phyloP scores from a whole-genome alignment of 2,329 filamentous ascomycete genomes.

The Fusarium tupiense region DNA sequence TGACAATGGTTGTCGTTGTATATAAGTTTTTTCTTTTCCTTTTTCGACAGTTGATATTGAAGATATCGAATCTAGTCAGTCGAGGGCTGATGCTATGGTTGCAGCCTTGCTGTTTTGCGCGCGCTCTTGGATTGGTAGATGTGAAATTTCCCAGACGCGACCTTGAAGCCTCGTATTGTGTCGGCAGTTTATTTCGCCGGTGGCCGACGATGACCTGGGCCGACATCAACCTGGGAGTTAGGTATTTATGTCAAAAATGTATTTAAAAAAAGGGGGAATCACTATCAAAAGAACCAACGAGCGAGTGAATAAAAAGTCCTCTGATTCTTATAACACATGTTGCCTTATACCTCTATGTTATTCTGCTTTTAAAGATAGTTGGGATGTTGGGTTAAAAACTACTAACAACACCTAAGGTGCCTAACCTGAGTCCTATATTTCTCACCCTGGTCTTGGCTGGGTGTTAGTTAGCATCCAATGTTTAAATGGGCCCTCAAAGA shows the following conservation, averaged over 20 bases:
- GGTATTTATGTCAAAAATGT: background rate
- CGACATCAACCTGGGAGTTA: background rate
- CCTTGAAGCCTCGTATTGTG: slow-evolving; percentile 11
- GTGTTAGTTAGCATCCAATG: background rate
- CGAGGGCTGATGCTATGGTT: background rate
- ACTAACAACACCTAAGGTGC: no score
- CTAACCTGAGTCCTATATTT: background rate
- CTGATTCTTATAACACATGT: background rate
- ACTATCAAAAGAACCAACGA: background rate
- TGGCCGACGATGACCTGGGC: background rate
- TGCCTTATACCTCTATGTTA: no score
- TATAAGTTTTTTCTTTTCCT: background rate
- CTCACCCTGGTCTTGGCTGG: background rate
- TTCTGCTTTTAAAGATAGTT: background rate
- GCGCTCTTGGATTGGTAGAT: slow-evolving; percentile 29
- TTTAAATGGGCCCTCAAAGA: slow-evolving; percentile 1
- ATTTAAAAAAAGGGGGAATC: background rate
- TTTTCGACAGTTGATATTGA: background rate
- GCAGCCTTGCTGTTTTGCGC: slow-evolving; percentile 23
- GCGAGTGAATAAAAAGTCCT: background rate
- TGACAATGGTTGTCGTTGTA: background rate
- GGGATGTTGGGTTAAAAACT: background rate
- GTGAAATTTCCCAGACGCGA: slow-evolving; percentile 40
- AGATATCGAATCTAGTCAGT: background rate
- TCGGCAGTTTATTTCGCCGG: slow-evolving; percentile 45